Percentiles rank a stretch among this genome's conserved stretches.
Evolutionary conservation across 1,284 basidiomycete species (phyloP).

Genomic region (Grifola frondosa): DNA sequence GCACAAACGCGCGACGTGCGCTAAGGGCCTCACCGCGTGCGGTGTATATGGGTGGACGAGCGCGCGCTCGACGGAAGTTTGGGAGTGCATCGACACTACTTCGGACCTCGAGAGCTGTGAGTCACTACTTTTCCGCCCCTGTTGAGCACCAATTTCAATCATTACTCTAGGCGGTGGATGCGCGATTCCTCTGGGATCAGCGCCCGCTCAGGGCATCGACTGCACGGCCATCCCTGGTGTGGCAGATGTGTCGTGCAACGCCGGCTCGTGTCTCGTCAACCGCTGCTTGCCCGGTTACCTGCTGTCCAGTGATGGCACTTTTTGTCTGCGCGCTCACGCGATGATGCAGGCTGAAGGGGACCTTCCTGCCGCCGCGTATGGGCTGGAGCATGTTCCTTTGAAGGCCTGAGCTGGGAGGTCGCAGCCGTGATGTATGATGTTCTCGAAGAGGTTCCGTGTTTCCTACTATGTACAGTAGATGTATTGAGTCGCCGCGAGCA

Average conservation of each 20-base stretch:
- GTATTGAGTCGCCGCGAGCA: too few species aligned
- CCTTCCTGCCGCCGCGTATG: conserved; percentile 18
- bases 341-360: conserved; percentile 4
- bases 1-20: conserved; percentile 22
- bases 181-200: conserved; percentile 33
- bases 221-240: conserved; percentile 51
- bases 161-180: conserved; percentile 61
- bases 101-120: conserved; percentile 53
- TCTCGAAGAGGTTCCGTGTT: neutral
- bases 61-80: conserved; percentile 34
- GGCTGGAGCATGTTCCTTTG: conserved; percentile 27
- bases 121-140: conserved; percentile 19
- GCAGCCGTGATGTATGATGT: neutral
- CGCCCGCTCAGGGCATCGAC: conserved; percentile 37
- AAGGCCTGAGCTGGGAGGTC: conserved; percentile 4
- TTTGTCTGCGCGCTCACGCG: conserved; percentile 1
- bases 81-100: conserved; percentile 49
- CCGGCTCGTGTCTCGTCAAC: conserved; percentile 44
- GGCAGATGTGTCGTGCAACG: conserved; percentile 47
- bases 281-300: conserved; percentile 46
- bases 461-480: too few species aligned
- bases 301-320: conserved; percentile 26
- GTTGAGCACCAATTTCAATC: conserved; percentile 1
- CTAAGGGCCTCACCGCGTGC: conserved; percentile 39
- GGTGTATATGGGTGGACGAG: conserved; percentile 35